A percentile compares a stretch with the other conserved stretches of the same genome.
phyloP scores from a whole-genome alignment of 208 protist genomes.

The Jaenimonas drosophilae region DNA sequence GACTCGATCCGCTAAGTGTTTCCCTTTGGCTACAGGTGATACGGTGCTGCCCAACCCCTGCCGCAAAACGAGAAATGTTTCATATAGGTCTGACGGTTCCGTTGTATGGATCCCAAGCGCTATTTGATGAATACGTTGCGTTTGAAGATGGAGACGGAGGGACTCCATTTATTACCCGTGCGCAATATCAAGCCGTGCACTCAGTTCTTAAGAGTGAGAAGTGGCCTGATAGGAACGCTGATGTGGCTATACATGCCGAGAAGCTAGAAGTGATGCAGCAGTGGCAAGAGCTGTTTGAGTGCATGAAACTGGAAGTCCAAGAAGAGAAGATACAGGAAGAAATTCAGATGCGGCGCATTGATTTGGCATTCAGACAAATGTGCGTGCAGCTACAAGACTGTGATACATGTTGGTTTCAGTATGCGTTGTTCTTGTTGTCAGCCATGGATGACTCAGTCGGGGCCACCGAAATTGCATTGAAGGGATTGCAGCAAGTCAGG shows the following conservation, averaged over 20 bases:
- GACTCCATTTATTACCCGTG: slow-evolving; percentile 1
- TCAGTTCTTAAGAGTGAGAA: slow-evolving; percentile 12
- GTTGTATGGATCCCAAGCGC: slow-evolving; percentile 21
- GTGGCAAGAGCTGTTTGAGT: slow-evolving; percentile 36
- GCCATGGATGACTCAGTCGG: slow-evolving; percentile 30
- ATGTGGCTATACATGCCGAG: slow-evolving; percentile 14
- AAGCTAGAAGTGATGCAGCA: slow-evolving; percentile 17
- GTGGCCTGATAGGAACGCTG: slow-evolving; percentile 68
- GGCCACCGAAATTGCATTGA: slow-evolving; percentile 26
- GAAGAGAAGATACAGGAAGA: slow-evolving; percentile 12
- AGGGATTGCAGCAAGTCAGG: slow-evolving; percentile 12
- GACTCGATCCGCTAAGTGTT: slow-evolving; percentile 62
- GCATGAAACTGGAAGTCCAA: slow-evolving; percentile 22
- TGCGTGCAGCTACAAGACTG: slow-evolving; percentile 47
- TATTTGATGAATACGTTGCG: slow-evolving; percentile 34
- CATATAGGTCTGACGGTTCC: slow-evolving; percentile 60
- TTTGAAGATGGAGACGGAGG: slow-evolving; percentile 13
- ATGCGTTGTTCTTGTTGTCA: slow-evolving; percentile 57
- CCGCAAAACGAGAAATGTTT: slow-evolving; percentile 46
- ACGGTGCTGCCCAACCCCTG: slow-evolving; percentile 12
- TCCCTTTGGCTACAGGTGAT: slow-evolving; percentile 57
- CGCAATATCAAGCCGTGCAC: slow-evolving; percentile 9
- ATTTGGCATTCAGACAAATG: slow-evolving; percentile 76
- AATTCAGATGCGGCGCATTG: slow-evolving; percentile 56
- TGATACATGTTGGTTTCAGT: slow-evolving; percentile 65